Evolutionary conservation across 1,284 basidiomycete genomes (phyloP).

Genomic region (Flammula alnicola): DNA sequence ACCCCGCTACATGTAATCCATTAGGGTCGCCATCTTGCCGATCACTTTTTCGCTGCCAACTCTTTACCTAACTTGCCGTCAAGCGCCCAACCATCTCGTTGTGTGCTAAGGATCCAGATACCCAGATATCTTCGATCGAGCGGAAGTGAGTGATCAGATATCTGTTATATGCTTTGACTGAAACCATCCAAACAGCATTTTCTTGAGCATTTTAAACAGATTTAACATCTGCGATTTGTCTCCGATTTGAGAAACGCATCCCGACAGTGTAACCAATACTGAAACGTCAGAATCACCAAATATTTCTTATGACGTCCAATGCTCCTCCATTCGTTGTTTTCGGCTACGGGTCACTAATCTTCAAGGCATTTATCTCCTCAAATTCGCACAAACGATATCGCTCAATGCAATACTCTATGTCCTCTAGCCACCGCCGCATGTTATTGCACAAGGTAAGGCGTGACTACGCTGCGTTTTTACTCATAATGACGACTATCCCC

Average conservation of each 20-base stretch:
- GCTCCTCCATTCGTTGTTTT: slow-evolving; percentile 63
- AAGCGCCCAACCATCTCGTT: not conserved
- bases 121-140: too few relatives aligned
- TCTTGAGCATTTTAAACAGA: too few relatives aligned
- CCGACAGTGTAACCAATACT: too few relatives aligned
- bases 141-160: too few relatives aligned
- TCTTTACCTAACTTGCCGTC: not conserved
- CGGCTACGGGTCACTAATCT: slow-evolving; percentile 83
- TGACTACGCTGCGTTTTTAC: not conserved
- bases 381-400: not conserved
- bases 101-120: too few relatives aligned
- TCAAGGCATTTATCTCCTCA: slow-evolving; percentile 55
- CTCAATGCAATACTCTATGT: not conserved
- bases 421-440: slow-evolving; percentile 73
- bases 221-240: too few relatives aligned
- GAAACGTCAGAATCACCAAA: not conserved
- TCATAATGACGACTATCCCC: not conserved
- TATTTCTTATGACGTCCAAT: slow-evolving; percentile 4
- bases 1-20: too few relatives aligned
- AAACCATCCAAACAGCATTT: too few relatives aligned
- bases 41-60: not conserved
- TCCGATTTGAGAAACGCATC: too few relatives aligned
- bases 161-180: too few relatives aligned
- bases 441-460: slow-evolving; percentile 55
- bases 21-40: not conserved